Percentiles rank a stretch among this genome's conserved stretches.
Conservation (phyloP, 257 asterid species). For the Mitragyna speciosa region DNA sequence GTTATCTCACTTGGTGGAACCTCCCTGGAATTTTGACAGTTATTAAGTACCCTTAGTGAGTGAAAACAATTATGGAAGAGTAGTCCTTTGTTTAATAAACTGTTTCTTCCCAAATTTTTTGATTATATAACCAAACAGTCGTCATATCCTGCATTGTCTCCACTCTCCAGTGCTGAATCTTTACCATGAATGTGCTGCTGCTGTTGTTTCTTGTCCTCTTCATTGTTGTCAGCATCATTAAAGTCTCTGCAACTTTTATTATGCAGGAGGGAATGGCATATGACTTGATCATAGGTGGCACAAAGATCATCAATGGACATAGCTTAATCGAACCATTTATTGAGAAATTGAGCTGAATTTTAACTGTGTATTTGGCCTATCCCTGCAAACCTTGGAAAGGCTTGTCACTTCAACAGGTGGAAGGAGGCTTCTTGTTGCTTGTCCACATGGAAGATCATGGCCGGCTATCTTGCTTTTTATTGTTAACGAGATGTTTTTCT, state of each 20-base stretch:
- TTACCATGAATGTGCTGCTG: neutral
- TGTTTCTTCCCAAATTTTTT: neutral
- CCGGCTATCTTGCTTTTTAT: neutral
- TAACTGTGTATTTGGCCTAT: neutral
- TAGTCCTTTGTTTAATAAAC: neutral
- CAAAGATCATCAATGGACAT: constrained; percentile 70
- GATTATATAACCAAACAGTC: neutral
- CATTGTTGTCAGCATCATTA: neutral
- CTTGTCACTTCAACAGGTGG: neutral
- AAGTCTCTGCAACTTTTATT: neutral
- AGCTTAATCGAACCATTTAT: constrained; percentile 64
- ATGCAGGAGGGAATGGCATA: constrained; percentile 89
- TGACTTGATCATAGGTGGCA: constrained; percentile 82
- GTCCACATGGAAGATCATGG: neutral
- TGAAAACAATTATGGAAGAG: neutral
- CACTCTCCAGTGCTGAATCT: neutral
- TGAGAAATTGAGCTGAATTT: constrained; percentile 45
- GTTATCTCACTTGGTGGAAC: neutral
- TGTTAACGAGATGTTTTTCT: neutral
- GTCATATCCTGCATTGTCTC: neutral
- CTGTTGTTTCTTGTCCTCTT: neutral
- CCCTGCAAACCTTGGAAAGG: neutral
- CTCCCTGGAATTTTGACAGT: neutral
- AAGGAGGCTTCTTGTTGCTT: neutral
- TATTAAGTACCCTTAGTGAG: neutral